Evolutionary conservation across 345 rosid species (phyloP), one percentile per base, ranked within the genome.

Genomic region (Pseudoturritis turrita): DNA sequence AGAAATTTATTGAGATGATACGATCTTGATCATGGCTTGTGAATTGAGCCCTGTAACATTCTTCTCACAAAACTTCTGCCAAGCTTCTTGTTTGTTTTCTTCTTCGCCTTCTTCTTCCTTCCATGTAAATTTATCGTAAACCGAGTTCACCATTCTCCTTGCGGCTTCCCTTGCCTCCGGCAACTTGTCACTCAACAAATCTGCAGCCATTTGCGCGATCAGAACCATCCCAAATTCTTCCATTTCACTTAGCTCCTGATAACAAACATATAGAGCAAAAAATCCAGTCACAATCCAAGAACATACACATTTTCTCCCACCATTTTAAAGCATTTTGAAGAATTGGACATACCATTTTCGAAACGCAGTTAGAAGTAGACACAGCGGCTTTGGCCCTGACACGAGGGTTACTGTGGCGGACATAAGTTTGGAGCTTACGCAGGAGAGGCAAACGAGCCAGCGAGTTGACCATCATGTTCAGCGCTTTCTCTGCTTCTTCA

Each of bases 131-230:
- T 70, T 81, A 36, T 78, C 60, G 29, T 78, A 77, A 40, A 87
- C 40, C 2, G 81, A 79, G 31, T 52, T 70, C 56, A 78, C 96
- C 39, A 81, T 80, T 39, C 83, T 83, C 73, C 96, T 72, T 0
- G 96, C 93, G 0, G 99, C 96, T 80, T 89, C 98, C 68, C 97
- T 88, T 10, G 99, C 96, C 78, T 89, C 99, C 0, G 99, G 96
- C 47, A 89, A 70, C 78, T 84, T 87, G 55, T 95, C 98, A 71
- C 81, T 95, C 85, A 88, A 62, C 85, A 82, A 69, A 68, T 82
- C 81, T 3, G 85, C 86, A 15, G 82, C 86, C 83, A 88, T 83
- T 75, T 86, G 84, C 4, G 81, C 74, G 56, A 94, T 66, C 14
- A 55, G 21, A 22, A 74, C 82, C 77, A 83, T 56, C 56, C 99